phyloP scores from a whole-genome alignment of 176 grass and related monocot genomes.

The Alloteropsis semialata region DNA sequence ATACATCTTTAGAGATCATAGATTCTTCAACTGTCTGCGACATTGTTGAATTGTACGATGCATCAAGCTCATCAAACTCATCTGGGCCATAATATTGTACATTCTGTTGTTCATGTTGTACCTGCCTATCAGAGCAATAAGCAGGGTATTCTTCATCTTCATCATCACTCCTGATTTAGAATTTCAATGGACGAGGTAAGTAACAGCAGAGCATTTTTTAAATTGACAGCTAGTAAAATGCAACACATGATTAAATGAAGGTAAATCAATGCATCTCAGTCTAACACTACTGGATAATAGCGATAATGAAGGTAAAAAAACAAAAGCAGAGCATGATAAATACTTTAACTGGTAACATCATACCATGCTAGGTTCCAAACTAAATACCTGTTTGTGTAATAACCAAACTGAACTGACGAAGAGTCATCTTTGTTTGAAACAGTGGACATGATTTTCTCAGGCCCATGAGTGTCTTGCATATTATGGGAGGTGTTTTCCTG shows the following conservation, averaged over 20 bases:
- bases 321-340: not conserved
- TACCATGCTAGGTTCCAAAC: constrained; percentile 8
- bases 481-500: constrained; percentile 45
- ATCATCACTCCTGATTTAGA: constrained; percentile 69
- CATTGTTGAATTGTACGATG: constrained; percentile 43
- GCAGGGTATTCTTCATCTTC: constrained; percentile 65
- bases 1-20: constrained; percentile 46
- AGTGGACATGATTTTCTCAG: constrained; percentile 48
- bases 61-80: constrained; percentile 54
- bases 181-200: constrained; percentile 3
- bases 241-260: not conserved
- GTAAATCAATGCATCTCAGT: constrained; percentile 6
- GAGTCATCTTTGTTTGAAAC: constrained; percentile 59
- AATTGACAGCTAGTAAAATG: not conserved
- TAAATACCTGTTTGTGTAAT: constrained; percentile 70
- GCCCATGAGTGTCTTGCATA: constrained; percentile 39
- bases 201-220: not conserved
- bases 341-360: constrained; percentile 8
- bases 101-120: constrained; percentile 41
- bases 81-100: constrained; percentile 56
- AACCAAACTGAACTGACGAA: constrained; percentile 56
- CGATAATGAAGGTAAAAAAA: not conserved
- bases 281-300: not conserved
- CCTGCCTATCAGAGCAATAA: constrained; percentile 58
- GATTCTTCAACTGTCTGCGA: constrained; percentile 40